A percentile compares a stretch with the other conserved stretches of the same genome.
Evolutionary conservation across 495 filamentous ascomycete genomes (phyloP).

Genomic region (Extremus antarcticus): DNA sequence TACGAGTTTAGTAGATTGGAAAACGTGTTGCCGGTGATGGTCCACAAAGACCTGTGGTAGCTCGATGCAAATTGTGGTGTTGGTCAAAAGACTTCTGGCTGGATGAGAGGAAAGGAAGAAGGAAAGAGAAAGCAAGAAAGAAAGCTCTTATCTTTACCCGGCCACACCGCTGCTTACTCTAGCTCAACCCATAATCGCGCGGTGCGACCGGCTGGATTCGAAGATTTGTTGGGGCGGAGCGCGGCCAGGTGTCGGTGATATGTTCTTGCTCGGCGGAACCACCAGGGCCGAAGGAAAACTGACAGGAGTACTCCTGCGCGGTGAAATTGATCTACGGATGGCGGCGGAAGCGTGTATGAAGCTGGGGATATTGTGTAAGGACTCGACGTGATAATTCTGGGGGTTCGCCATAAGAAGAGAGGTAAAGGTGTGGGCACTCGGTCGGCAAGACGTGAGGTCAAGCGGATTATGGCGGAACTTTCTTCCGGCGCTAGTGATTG

Average conservation of each 20-base stretch:
- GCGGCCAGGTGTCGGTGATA: neutral
- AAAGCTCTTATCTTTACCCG: neutral
- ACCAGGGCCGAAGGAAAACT: neutral
- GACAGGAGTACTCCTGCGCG: no score
- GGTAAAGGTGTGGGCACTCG: no score
- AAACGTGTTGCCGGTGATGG: slow-evolving; percentile 60
- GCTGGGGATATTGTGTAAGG: no score
- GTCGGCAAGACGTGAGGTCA: no score
- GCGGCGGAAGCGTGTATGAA: no score
- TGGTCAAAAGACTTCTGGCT: neutral
- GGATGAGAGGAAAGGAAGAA: neutral
- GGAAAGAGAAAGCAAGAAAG: neutral
- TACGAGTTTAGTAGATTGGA: slow-evolving; percentile 86
- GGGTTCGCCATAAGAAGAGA: no score
- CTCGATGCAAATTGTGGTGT: neutral
- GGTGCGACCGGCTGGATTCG: neutral
- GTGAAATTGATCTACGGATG: no score
- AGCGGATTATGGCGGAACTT: no score
- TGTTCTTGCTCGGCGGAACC: neutral
- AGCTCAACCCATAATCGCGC: neutral
- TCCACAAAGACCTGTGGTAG: neutral
- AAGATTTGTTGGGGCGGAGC: neutral
- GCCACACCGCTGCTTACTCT: neutral
- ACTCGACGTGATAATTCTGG: no score
- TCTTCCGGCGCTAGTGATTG: no score